phyloP scores from a whole-genome alignment of 106 monocot species.

The Iris macrosiphon region DNA sequence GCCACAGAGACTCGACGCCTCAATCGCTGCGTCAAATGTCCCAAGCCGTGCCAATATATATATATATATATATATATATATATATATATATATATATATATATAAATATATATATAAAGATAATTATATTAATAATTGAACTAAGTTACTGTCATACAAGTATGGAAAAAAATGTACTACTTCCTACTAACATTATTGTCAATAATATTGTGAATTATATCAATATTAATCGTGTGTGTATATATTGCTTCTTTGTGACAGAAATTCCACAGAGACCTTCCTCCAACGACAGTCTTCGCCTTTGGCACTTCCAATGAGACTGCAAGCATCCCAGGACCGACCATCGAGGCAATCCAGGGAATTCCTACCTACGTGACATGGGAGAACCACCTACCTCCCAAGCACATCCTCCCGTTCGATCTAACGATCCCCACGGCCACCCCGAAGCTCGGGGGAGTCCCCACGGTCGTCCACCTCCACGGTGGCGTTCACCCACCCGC shows the following conservation, averaged over 20 bases:
- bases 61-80: no score
- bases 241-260: conserved; percentile 9
- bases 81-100: no score
- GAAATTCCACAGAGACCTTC: conserved; percentile 81
- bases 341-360: conserved; percentile 53
- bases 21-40: no score
- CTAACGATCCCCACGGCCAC: conserved; percentile 40
- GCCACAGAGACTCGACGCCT: no score
- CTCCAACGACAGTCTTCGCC: conserved; percentile 48
- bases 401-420: conserved; percentile 72
- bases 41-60: no score
- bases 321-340: conserved; percentile 73
- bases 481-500: conserved; percentile 56
- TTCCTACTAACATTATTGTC: no score
- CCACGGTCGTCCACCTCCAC: conserved; percentile 30
- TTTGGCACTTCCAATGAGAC: conserved; percentile 30
- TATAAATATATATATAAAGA: no score
- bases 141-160: no score
- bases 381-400: conserved; percentile 59
- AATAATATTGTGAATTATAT: no score
- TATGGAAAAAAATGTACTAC: no score
- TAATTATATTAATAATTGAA: no score
- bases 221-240: neutral
- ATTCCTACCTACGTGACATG: conserved; percentile 51
- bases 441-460: conserved; percentile 21